Evolutionary conservation across 2,329 filamentous ascomycete species (phyloP), one percentile per base, ranked within the genome.

Genomic region (Sphaerulina musiva): DNA sequence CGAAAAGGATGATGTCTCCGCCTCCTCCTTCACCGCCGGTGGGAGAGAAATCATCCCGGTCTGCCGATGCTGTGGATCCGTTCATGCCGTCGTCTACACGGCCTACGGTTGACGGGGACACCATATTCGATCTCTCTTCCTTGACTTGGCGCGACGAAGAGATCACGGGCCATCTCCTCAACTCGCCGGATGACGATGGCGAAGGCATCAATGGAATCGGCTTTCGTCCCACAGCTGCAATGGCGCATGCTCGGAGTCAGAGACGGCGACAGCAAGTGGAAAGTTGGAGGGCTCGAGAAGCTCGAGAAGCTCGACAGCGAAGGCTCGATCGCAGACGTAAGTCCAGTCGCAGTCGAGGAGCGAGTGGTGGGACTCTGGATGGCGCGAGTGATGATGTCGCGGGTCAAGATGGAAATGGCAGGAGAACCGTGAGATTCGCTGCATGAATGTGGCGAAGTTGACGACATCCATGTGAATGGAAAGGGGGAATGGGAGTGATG

Each of bases 201-300:
- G 79, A 80, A 51, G 82, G 82, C 4, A 77, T 84, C 58, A 84
- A 85, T 61, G 82, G 82, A 1, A 76, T 85, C 53, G 82, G 82
- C 0, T 85, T 84, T 67, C 76, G 76, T 55, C 81, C 82, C 3
- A 84, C 81, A 1, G 75, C 81, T 12, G 78, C 80, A 40, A 76
- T 81, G 31, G 80, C 80, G 1, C 78, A 79, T 69, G 76, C 76
- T 12, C 70, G 81, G 46, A 74, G 76, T 41, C 78, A 81, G 65
- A 77, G 74, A 62, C 73, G 82, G 53, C 76, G 77, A 64, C 78
- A 78, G 66, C 82, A 84, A 65, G 69, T 85, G 40, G 70, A 73
- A 31, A 80, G 83, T 49, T 84, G 80, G 79, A 79, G 77, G 62
- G 74, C 71, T 40, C 72, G 82, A 39, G 81, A 84, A 65, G 78